Base-by-base conservation (phyloP, 108 stramenopile genomes). In the Fragilariopsis cylindrus region DNA sequence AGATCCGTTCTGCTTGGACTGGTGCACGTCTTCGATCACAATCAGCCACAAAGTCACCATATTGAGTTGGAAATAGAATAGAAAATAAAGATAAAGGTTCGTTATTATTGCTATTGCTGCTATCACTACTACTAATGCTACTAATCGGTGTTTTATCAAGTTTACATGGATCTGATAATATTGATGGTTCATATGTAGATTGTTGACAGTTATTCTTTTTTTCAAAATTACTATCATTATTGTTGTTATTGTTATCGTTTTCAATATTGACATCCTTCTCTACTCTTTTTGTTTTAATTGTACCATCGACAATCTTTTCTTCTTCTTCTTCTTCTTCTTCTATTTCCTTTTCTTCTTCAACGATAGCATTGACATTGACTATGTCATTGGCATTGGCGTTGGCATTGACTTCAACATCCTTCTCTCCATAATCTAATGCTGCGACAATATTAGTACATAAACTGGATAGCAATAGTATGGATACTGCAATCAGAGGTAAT, bases 1-100 rank as follows among this genome's bases (percentile, higher is more conserved):
- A 71, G 42, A 71, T 44, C 54, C 70, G 52, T 58, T 71, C 70
- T 39, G 54, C 70, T 19, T 50, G 50, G 18, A 71, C 70, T 4
- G 70, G 70, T 4, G 70, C 70, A 13, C 54, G 55, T 8, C 40
- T 9, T 5, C 70, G 70, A 39, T 39, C 54, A 44, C 70, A 71
- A 4, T 71, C 19, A 11, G 55, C 53, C 0, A 7, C 39, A 50
- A 71, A 71, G 0, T n/a, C n/a, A 15, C 70, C 70, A 30, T 71
- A 55, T 4, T 56, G 55, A 0, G 52, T 71, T 44, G 55, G 62
- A 63, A 63, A 63, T 42, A 63, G 15, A n/a, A 63, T 42, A n/a
- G 62, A 63, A 41, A 63, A 63, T 41, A 13, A 19, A 19, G 2
- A 30, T 30, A 2, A 30, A 30, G 19, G 0, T 30, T 30, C 30